Conservation (phyloP, 2,329 filamentous ascomycete species). For the Microcera coccophila region DNA sequence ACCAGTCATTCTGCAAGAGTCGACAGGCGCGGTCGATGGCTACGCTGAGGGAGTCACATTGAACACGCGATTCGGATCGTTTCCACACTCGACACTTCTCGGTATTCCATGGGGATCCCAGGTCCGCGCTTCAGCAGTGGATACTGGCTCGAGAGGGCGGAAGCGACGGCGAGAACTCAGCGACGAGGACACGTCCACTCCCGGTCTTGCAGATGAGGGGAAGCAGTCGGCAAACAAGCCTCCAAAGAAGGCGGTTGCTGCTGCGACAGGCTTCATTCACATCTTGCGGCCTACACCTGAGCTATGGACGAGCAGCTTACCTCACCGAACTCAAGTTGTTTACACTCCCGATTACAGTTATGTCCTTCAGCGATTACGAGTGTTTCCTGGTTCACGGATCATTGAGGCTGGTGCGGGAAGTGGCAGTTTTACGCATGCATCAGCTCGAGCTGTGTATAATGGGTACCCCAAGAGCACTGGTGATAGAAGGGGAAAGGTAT, state of each 20-base stretch:
- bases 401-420: constrained; percentile 82
- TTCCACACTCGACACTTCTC: constrained; percentile 74
- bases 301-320: constrained; percentile 74
- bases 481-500: constrained; percentile 63
- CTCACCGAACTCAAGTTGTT: constrained; percentile 80
- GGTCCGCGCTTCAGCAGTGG: constrained; percentile 81
- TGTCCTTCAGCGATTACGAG: constrained; percentile 70
- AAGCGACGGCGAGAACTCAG: constrained; percentile 54
- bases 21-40: constrained; percentile 61
- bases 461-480: constrained; percentile 53
- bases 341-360: constrained; percentile 87
- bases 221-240: constrained; percentile 31
- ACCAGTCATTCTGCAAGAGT: constrained; percentile 65
- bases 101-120: constrained; percentile 86
- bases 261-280: constrained; percentile 70
- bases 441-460: constrained; percentile 70
- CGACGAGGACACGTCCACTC: constrained; percentile 41
- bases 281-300: constrained; percentile 76
- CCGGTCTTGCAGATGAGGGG: constrained; percentile 34
- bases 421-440: constrained; percentile 79
- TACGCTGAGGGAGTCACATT: constrained; percentile 75
- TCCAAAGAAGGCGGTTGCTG: constrained; percentile 49
- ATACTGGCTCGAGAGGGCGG: constrained; percentile 83
- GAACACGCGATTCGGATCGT: constrained; percentile 92
- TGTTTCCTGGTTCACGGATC: constrained; percentile 65